A percentile compares a stretch with the other conserved stretches of the same genome.
Evolutionary conservation across 2,329 filamentous ascomycete species (phyloP).

Genomic region (Paecilomyces fulvus): DNA sequence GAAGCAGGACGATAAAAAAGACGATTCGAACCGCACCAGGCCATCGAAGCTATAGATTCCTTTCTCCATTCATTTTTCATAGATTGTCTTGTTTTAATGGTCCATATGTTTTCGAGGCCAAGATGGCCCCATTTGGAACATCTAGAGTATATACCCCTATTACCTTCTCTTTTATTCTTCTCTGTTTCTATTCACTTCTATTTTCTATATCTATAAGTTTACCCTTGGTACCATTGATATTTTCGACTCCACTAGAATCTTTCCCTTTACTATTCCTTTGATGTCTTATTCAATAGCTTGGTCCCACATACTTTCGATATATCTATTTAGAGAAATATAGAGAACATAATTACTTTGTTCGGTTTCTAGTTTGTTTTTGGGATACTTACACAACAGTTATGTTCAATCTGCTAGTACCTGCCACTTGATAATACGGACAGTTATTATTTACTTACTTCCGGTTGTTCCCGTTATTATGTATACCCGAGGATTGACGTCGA

Average conservation of each 20-base stretch:
- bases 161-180: background rate
- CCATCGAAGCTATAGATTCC: slow-evolving; percentile 2
- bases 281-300: background rate
- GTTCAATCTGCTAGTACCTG: no score
- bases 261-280: background rate
- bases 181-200: background rate
- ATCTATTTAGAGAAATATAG: no score
- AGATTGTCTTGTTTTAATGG: background rate
- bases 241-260: background rate
- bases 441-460: no score
- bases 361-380: no score
- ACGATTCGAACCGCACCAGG: slow-evolving; percentile 3
- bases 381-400: no score
- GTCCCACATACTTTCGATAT: no score
- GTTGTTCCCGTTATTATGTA: no score
- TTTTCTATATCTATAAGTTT: background rate
- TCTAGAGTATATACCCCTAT: background rate
- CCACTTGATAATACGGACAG: no score
- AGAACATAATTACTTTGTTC: no score
- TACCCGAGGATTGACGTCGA: no score
- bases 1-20: slow-evolving; percentile 30
- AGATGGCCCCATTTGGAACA: background rate
- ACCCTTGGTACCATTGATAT: background rate
- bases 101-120: background rate
- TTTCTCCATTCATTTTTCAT: background rate